Percentiles rank a stretch among this genome's conserved stretches.
Conservation (phyloP, 768 basidiomycete genomes). For the Hortiboletus campestris region DNA sequence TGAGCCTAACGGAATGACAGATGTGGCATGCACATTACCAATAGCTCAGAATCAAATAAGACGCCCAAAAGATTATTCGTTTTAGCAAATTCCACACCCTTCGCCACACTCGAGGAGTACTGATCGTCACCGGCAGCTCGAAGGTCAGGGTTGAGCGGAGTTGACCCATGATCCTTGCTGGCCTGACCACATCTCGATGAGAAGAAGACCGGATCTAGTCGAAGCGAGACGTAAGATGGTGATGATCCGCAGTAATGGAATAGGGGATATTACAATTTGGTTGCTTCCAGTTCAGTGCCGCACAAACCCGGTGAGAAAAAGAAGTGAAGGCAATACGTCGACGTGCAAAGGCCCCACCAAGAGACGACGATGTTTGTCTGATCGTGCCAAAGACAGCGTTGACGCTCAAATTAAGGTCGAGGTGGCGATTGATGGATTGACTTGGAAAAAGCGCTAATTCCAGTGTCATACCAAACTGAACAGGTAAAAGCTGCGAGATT, state of each 20-base stretch:
- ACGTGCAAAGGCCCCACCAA: constrained; percentile 52
- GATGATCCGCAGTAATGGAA: constrained; percentile 21
- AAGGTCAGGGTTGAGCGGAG: constrained; percentile 37
- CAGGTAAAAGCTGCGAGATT: constrained; percentile 51
- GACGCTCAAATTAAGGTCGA: constrained; percentile 79
- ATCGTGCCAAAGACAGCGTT: constrained; percentile 84
- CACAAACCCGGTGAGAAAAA: constrained; percentile 86
- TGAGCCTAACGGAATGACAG: constrained; percentile 13
- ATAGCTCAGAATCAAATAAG: constrained; percentile 79
- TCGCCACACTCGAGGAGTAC: constrained; percentile 69
- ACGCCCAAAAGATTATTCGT: constrained; percentile 91
- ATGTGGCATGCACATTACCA: constrained; percentile 53
- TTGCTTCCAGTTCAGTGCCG: constrained; percentile 97
- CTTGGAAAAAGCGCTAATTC: constrained; percentile 69
- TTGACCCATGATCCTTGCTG: constrained; percentile 38
- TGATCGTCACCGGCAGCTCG: constrained; percentile 44
- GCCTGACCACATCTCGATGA: constrained; percentile 80
- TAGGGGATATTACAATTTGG: constrained; percentile 73
- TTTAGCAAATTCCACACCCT: constrained; percentile 92
- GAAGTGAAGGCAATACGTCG: constrained; percentile 90
- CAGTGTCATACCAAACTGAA: constrained; percentile 70
- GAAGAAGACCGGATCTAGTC: constrained; percentile 91
- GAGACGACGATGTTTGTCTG: constrained; percentile 59
- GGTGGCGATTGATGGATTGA: constrained; percentile 46
- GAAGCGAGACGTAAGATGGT: constrained; percentile 19